A percentile compares a stretch with the other conserved stretches of the same genome.
phyloP scores from a whole-genome alignment of 2,329 filamentous ascomycete species.

The Exophiala viscosa region DNA sequence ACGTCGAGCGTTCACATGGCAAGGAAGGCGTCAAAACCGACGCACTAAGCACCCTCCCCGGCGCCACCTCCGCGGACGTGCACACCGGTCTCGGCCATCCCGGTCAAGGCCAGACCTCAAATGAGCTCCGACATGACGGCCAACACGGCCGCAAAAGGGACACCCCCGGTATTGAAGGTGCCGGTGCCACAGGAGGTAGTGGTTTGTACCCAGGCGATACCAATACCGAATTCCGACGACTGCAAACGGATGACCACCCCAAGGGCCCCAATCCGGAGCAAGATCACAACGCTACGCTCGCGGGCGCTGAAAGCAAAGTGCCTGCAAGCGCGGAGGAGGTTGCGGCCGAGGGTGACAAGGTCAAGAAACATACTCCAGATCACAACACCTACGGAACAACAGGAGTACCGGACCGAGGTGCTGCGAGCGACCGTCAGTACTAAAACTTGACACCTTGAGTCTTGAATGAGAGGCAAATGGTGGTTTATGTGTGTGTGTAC shows the following conservation, averaged over 20 bases:
- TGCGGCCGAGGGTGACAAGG: constrained; percentile 11
- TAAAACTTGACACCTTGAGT: not conserved
- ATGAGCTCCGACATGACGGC: constrained; percentile 48
- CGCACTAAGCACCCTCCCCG: constrained; percentile 47
- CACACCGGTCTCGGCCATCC: constrained; percentile 54
- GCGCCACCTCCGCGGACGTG: constrained; percentile 53
- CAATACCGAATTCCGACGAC: constrained; percentile 16
- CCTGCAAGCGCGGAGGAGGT: constrained; percentile 15
- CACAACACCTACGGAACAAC: constrained; percentile 3
- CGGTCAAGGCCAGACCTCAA: constrained; percentile 46
- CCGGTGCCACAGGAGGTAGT: constrained; percentile 32
- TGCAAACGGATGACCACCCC: constrained; percentile 14
- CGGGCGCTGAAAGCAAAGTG: constrained; percentile 19
- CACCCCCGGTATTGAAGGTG: constrained; percentile 42
- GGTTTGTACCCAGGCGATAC: constrained; percentile 12
- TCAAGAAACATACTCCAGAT: constrained; percentile 1
- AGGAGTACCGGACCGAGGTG: constrained; percentile 11
- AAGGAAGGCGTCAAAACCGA: constrained; percentile 41
- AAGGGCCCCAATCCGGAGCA: constrained; percentile 6
- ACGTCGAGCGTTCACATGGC: constrained; percentile 39
- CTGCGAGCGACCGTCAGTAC: constrained; percentile 1
- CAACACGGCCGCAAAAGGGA: constrained; percentile 41
- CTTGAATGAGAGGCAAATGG: not conserved
- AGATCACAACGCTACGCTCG: constrained; percentile 14
- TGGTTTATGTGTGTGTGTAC: not conserved